These are phyloP conservation scores for Pelomyxa schiedti DNA, from an alignment of 78 protist genomes.

Conservation along the genomic window DNA sequence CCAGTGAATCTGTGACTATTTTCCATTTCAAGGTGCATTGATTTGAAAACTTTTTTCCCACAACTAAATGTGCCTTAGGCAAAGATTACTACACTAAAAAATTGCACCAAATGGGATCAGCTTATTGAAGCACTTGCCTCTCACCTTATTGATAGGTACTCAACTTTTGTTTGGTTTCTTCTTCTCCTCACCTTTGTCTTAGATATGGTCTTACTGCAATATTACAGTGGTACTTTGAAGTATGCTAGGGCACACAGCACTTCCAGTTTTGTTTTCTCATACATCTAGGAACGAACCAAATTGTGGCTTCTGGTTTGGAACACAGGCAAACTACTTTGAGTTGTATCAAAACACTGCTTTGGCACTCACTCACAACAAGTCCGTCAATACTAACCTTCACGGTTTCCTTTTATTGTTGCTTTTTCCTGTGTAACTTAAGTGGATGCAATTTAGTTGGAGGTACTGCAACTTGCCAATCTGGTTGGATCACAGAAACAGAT, in stretches of 20 bases:
- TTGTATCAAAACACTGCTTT: neutral
- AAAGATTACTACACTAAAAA: neutral
- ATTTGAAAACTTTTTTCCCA: no score
- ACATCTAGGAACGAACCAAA: slow-evolving; percentile 23
- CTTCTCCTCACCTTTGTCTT: no score
- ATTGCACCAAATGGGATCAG: neutral
- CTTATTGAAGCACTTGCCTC: neutral
- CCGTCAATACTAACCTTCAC: neutral
- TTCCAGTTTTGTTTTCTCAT: no score
- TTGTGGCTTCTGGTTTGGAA: neutral
- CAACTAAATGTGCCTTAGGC: no score
- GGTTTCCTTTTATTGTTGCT: no score
- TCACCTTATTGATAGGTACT: slow-evolving; percentile 3
- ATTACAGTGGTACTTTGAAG: slow-evolving; percentile 1
- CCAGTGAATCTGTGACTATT: neutral
- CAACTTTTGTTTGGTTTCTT: no score
- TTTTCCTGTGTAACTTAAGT: no score
- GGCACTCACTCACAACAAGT: no score
- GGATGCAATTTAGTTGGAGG: neutral
- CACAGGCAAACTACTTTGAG: neutral
- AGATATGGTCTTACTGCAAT: slow-evolving; percentile 8
- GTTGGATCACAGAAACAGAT: neutral
- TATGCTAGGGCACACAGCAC: no score
- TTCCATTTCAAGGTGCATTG: neutral
- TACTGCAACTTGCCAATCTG: neutral